Base-by-base conservation (phyloP, 1,139 yeast species). In the Candida labiduridarum region DNA sequence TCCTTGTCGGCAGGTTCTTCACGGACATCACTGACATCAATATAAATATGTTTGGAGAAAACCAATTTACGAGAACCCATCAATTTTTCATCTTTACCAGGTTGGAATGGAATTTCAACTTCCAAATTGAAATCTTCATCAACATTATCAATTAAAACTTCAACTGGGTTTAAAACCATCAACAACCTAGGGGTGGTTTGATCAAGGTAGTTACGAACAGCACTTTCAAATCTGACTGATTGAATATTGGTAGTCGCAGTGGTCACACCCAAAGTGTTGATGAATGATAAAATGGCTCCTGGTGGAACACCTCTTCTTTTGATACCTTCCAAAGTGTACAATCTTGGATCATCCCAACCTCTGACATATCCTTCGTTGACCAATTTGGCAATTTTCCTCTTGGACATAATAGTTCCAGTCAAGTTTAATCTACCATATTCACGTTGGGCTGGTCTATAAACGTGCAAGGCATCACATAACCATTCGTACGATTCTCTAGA, bases 231-330 rank as follows among this genome's bases (percentile, higher is more conserved):
- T 67, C 99, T 81, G 10, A 83, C 82, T 22, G 83, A 87, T 76
- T 94, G 97, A 66, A 95, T 95, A 64, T 90, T 91, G 45, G 97
- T 87, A 41, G 92, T 87, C 46, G 92, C 80, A 1, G 98, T 94
- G 45, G 99, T 95, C 49, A 95, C 99, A 62, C 99, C 99, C 59
- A 95, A 80, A 44, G 97, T 95, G 66, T 92, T 90, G 63, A 95
- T 89, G 68, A 95, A 95, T 39, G 91, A 82, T 62, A 95, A 79
- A 65, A 95, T 89, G 25, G 98, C 97, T 35, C 98, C 98, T n/a
- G 99, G 99, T 57, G 99, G 99, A 8, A 95, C 86, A 74, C 99
- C 99, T 68, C 99, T 89, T 70, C 99, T 89, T 66, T 90, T 87
- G 53, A 95, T 85, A 44, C 96, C 97, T 62, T 91, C 99, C 59